Evolutionary conservation across 345 rosid species (phyloP).

Genomic region (Corchorus olitorius): DNA sequence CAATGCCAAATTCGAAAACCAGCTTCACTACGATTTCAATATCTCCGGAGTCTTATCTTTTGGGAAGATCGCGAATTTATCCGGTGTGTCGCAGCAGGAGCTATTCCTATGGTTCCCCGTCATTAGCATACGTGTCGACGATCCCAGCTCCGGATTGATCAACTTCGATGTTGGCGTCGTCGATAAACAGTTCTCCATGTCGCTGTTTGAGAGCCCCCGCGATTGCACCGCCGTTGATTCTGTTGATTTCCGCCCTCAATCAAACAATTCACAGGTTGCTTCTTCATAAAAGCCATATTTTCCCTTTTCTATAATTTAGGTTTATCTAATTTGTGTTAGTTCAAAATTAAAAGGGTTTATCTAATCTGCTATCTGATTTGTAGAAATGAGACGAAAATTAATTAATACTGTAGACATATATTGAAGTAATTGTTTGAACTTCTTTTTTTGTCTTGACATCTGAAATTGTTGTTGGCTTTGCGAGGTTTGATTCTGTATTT

Average conservation of each 20-base stretch:
- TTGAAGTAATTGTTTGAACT: background rate
- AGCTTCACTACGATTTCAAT: slow-evolving; percentile 64
- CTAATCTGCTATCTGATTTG: background rate
- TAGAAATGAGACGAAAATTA: too few species aligned
- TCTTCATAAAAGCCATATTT: background rate
- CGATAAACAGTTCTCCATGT: slow-evolving; percentile 21
- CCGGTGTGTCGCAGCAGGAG: slow-evolving; percentile 69
- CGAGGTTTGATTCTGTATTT: background rate
- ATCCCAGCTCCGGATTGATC: slow-evolving; percentile 66
- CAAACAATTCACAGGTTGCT: slow-evolving; percentile 11
- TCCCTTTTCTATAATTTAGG: background rate
- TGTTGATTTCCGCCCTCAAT: background rate
- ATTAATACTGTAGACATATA: background rate
- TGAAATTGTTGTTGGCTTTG: background rate
- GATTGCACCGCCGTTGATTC: slow-evolving; percentile 22
- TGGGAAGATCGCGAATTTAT: slow-evolving; percentile 56
- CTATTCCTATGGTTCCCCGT: slow-evolving; percentile 76
- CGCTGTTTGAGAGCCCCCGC: slow-evolving; percentile 23
- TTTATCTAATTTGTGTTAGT: background rate
- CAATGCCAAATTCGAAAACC: slow-evolving; percentile 61
- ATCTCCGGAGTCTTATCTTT: slow-evolving; percentile 48
- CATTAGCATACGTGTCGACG: slow-evolving; percentile 59
- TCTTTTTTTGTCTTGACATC: background rate
- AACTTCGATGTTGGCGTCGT: slow-evolving; percentile 45
- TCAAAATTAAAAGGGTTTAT: background rate